Evolutionary conservation across 495 filamentous ascomycete species (phyloP).

Genomic region (Podospora pseudopauciseta): DNA sequence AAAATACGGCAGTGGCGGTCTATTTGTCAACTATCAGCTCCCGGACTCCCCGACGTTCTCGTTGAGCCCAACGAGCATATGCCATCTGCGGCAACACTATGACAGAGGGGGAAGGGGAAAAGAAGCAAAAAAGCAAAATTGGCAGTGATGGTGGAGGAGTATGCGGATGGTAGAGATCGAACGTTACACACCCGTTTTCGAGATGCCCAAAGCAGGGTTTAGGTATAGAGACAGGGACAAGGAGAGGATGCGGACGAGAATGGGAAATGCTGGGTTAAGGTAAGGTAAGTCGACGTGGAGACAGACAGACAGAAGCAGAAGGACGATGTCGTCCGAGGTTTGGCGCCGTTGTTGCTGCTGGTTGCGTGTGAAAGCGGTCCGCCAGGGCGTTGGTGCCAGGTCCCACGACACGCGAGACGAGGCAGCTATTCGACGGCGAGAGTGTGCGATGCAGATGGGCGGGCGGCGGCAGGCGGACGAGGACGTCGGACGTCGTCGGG

Average conservation of each 20-base stretch:
- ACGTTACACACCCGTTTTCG: conserved; percentile 13
- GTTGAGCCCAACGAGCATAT: not conserved
- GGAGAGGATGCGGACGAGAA: conserved; percentile 1
- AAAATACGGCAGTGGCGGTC: not conserved
- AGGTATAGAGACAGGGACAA: conserved; percentile 9
- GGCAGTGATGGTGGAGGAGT: conserved; percentile 9
- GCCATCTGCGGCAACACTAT: not conserved
- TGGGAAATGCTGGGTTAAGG: not conserved
- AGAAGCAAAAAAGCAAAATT: not conserved
- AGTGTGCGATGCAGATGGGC: conserved; percentile 26
- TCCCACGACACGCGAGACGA: conserved; percentile 9
- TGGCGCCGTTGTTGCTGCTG: not conserved
- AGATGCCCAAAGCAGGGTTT: not conserved
- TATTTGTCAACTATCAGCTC: conserved; percentile 5
- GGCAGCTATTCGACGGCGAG: conserved; percentile 19
- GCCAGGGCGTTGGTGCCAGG: conserved; percentile 8
- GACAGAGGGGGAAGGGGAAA: not conserved
- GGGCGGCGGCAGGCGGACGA: conserved; percentile 22
- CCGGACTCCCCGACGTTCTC: not conserved
- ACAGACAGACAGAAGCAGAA: too few relatives aligned
- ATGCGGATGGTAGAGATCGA: conserved; percentile 13
- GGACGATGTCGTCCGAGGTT: not conserved
- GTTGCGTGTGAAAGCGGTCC: not conserved
- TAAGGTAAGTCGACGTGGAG: not conserved
- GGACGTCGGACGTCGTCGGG: not conserved